Evolutionary conservation across 2,329 filamentous ascomycete species (phyloP).

Genomic region (Fonsecaea multimorphosa): DNA sequence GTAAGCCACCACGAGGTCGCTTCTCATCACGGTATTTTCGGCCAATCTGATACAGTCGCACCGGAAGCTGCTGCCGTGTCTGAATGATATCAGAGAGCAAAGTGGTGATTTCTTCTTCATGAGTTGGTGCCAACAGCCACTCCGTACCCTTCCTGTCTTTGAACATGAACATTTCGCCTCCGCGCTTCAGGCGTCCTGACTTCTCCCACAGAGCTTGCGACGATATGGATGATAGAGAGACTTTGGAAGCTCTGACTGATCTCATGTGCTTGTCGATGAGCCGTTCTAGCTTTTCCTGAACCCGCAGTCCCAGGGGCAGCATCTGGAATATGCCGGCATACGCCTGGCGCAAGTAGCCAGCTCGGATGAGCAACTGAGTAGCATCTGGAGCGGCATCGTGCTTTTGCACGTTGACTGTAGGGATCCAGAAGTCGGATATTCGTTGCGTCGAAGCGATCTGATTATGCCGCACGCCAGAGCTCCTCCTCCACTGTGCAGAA

Average conservation of each 20-base stretch:
- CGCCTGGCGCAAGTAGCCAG: conserved; percentile 77
- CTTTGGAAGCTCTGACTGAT: conserved; percentile 73
- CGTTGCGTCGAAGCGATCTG: conserved; percentile 32
- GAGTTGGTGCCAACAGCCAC: conserved; percentile 85
- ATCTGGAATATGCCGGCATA: conserved; percentile 92
- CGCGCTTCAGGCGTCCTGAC: conserved; percentile 78
- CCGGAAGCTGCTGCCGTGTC: conserved; percentile 84
- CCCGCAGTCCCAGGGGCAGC: conserved; percentile 81
- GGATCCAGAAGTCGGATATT: conserved; percentile 36
- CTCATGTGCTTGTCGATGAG: conserved; percentile 91
- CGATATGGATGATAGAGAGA: conserved; percentile 83
- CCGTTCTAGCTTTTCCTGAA: conserved; percentile 84
- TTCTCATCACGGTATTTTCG: conserved; percentile 94
- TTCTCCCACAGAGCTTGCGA: conserved; percentile 82
- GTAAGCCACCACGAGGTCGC: conserved; percentile 82
- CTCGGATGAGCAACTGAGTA: conserved; percentile 51
- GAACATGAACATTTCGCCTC: conserved; percentile 76
- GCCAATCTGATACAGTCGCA: conserved; percentile 91
- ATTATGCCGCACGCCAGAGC: conserved; percentile 9
- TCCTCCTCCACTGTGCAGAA: neutral
- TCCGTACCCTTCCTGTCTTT: conserved; percentile 75
- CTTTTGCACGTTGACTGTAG: conserved; percentile 33
- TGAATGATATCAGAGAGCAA: conserved; percentile 74
- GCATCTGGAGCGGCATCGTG: conserved; percentile 34
- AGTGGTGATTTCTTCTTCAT: conserved; percentile 93